Evolutionary conservation across 2,329 filamentous ascomycete genomes (phyloP).

Genomic region (Aspergillus hiratsukae): DNA sequence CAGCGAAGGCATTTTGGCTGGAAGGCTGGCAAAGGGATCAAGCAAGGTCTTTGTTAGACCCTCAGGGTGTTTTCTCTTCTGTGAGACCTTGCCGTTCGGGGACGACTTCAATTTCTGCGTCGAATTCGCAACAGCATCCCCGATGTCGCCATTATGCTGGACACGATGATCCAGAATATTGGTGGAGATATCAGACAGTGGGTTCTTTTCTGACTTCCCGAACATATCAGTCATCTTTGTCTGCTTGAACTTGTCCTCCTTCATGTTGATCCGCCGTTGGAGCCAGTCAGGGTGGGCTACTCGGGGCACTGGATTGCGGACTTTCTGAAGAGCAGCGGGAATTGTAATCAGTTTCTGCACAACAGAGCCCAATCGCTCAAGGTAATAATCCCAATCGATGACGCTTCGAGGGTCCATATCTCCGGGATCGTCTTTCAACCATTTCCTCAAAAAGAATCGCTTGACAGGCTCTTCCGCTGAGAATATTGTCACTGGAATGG

Average conservation of each 20-base stretch:
- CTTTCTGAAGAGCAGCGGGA: conserved; percentile 89
- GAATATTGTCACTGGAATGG: conserved; percentile 93
- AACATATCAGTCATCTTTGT: conserved; percentile 98
- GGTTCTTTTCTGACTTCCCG: conserved; percentile 54
- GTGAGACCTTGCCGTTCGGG: conserved; percentile 51
- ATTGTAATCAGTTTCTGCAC: conserved; percentile 99
- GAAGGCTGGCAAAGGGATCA: conserved; percentile 78
- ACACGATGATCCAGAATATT: conserved; percentile 58
- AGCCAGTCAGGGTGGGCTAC: conserved; percentile 96
- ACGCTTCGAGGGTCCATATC: conserved; percentile 87
- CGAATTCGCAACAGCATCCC: conserved; percentile 65
- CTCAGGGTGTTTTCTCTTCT: conserved; percentile 72
- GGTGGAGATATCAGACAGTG: conserved; percentile 66
- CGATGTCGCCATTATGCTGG: conserved; percentile 61
- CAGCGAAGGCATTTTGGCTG: conserved; percentile 76
- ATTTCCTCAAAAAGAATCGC: conserved; percentile 84
- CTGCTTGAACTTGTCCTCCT: conserved; percentile 97
- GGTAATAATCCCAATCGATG: conserved; percentile 96
- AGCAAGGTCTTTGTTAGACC: conserved; percentile 55
- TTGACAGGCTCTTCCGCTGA: conserved; percentile 88
- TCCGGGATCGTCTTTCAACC: conserved; percentile 86
- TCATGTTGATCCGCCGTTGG: conserved; percentile 84
- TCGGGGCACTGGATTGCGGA: conserved; percentile 88
- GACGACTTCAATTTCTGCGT: conserved; percentile 62
- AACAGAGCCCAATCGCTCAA: conserved; percentile 90